phyloP scores from a whole-genome alignment of 2,329 filamentous ascomycete genomes.

The Helicocarpus griseus region DNA sequence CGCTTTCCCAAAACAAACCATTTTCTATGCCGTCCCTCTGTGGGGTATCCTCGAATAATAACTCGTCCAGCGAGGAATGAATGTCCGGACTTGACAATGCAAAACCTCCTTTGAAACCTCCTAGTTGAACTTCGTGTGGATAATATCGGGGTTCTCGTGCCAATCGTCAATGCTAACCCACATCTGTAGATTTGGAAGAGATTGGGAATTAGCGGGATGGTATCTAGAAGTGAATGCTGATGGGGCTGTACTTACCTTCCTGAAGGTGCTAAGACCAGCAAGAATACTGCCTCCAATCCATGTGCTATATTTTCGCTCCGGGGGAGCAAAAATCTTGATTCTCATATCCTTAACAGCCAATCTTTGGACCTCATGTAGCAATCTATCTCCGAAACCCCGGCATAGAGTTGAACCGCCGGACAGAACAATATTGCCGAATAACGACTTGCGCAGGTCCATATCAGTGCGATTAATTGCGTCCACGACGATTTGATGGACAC shows the following conservation, averaged over 20 bases:
- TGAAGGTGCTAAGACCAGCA: slow-evolving; percentile 91
- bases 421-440: slow-evolving; percentile 95
- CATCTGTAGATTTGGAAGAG: slow-evolving; percentile 56
- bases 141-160: slow-evolving; percentile 99
- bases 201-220: not conserved
- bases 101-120: not conserved
- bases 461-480: slow-evolving; percentile 93
- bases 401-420: slow-evolving; percentile 93
- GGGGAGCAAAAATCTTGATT: slow-evolving; percentile 97
- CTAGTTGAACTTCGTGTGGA: slow-evolving; percentile 93
- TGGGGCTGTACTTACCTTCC: slow-evolving; percentile 59
- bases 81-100: not conserved
- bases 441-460: slow-evolving; percentile 83
- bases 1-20: not conserved
- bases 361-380: slow-evolving; percentile 84
- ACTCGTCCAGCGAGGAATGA: slow-evolving; percentile 5
- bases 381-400: slow-evolving; percentile 88
- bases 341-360: slow-evolving; percentile 97
- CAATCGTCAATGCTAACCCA: slow-evolving; percentile 99
- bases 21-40: not conserved
- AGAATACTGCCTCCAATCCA: slow-evolving; percentile 99
- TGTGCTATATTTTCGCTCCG: slow-evolving; percentile 95
- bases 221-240: not conserved
- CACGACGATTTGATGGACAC: slow-evolving; percentile 94
- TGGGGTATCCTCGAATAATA: not conserved